Evolutionary conservation across 306 rosid genomes (phyloP), one percentile per base, ranked within the genome.

Genomic region (Cucurbita pepo): DNA sequence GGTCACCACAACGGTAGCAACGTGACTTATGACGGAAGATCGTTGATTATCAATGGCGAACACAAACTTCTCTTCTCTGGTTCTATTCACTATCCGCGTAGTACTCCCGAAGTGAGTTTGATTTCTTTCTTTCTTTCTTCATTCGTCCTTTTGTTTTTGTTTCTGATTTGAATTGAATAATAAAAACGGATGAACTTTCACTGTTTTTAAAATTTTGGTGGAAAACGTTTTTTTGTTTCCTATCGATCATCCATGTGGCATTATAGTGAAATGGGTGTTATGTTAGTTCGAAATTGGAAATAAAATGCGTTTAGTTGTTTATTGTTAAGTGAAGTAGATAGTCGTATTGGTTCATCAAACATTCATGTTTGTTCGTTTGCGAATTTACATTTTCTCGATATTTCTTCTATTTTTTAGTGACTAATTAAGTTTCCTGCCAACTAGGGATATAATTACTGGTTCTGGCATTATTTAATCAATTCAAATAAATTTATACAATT

Each of bases 81-180:
- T 76, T 92, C 92, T 1, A 88, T 92, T 77, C 97, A 92, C 52
- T 92, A 92, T 79, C 92, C 95, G 71, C 95, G 97, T 50, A 90
- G 95, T 78, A 88, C 96, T 61, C 95, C 97, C 13, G 79, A 86
- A 85, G 97, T 92, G 76, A 66, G 72, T 25, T 66, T 21, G 25
- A 25, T 40, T 45, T 1, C 18, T n/a, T 18, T 57, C 16, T 7
- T 41, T 14, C 54, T 6, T 7, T n/a, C 15, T 7, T n/a, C 15
- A 21, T 21, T 21, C 1, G 22, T 21, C 1, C 22, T 21, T 21
- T 44, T 9, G 16, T 65, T 65, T 10, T 44, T 63, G 70, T 9
- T 63, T 12, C 11, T 65, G 7, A 14, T 59, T 44, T 12, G 36
- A 65, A 25, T 65, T 62, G 5, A 38, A 3, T 7, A n/a, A 40